Conservation (phyloP, 164 flowering plant species). For the Tetrastigma voinierianum region DNA sequence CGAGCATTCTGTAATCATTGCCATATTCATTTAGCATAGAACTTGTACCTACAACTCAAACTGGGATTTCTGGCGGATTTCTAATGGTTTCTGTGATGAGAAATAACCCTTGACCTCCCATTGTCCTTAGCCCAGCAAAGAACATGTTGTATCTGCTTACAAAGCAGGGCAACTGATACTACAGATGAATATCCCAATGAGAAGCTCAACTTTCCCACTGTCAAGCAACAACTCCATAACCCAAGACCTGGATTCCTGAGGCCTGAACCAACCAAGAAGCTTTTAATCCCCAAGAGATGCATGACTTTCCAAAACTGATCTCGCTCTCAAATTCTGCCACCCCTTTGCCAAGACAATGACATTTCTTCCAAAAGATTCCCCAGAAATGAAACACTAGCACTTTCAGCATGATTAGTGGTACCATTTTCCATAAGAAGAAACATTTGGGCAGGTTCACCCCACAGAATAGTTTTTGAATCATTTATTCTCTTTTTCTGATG, state of each 20-base stretch:
- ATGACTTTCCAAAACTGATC: slow-evolving; percentile 38
- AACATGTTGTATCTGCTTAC: slow-evolving; percentile 47
- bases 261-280: slow-evolving; percentile 37
- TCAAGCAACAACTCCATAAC: slow-evolving; percentile 42
- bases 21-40: slow-evolving; percentile 25
- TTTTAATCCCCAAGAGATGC: slow-evolving; percentile 53
- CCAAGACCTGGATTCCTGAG: slow-evolving; percentile 30
- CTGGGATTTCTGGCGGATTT: slow-evolving; percentile 23
- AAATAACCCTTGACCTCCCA: slow-evolving; percentile 16
- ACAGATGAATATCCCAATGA: slow-evolving; percentile 50
- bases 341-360: slow-evolving; percentile 54
- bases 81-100: slow-evolving; percentile 22
- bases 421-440: slow-evolving; percentile 21
- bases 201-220: slow-evolving; percentile 65
- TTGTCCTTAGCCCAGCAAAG: slow-evolving; percentile 20
- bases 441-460: slow-evolving; percentile 58
- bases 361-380: slow-evolving; percentile 42
- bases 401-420: slow-evolving; percentile 14
- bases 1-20: slow-evolving; percentile 42
- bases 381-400: slow-evolving; percentile 23
- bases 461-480: slow-evolving; percentile 33
- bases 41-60: slow-evolving; percentile 24
- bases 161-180: slow-evolving; percentile 40
- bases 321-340: slow-evolving; percentile 30
- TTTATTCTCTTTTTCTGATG: slow-evolving; percentile 14